Evolutionary conservation across 2,329 filamentous ascomycete species (phyloP).

Genomic region (Calcarisporium arbuscula): DNA sequence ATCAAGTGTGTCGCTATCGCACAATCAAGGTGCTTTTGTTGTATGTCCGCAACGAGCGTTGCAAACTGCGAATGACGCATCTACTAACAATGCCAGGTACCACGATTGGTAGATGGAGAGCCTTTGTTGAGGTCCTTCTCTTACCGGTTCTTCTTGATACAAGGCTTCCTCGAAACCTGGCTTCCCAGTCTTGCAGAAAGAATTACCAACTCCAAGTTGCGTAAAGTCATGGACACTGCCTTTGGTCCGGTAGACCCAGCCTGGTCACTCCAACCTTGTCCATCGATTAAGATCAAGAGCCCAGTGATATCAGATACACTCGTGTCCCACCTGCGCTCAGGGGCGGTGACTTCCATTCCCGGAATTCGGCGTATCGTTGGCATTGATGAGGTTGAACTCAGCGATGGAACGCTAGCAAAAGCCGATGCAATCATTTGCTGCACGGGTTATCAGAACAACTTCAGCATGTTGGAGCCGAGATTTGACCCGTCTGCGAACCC

Average conservation of each 20-base stretch:
- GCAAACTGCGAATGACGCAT: background rate
- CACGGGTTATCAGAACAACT: constrained; percentile 30
- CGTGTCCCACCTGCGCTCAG: constrained; percentile 28
- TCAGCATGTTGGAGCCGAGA: constrained; percentile 13
- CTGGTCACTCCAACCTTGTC: constrained; percentile 21
- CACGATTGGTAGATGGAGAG: constrained; percentile 22
- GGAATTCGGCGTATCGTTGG: constrained; percentile 19
- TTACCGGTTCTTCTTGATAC: constrained; percentile 23
- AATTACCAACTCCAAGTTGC: constrained; percentile 12
- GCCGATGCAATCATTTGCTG: constrained; percentile 29
- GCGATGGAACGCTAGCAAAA: constrained; percentile 21
- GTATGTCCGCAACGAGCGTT: background rate
- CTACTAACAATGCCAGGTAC: constrained; percentile 14
- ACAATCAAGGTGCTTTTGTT: constrained; percentile 18
- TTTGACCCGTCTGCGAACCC: constrained; percentile 12
- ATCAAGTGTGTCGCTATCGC: constrained; percentile 15
- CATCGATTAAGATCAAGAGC: constrained; percentile 18
- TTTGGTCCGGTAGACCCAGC: constrained; percentile 15
- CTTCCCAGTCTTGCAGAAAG: constrained; percentile 10
- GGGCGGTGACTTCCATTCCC: constrained; percentile 26
- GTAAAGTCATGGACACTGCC: constrained; percentile 11
- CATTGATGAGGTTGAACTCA: constrained; percentile 20
- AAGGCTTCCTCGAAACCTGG: constrained; percentile 19
- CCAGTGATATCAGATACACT: constrained; percentile 22
- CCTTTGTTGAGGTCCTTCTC: constrained; percentile 26